These are phyloP conservation scores for Psilocybe sp. DNA, from an alignment of 768 basidiomycete species.

Conservation along the genomic window DNA sequence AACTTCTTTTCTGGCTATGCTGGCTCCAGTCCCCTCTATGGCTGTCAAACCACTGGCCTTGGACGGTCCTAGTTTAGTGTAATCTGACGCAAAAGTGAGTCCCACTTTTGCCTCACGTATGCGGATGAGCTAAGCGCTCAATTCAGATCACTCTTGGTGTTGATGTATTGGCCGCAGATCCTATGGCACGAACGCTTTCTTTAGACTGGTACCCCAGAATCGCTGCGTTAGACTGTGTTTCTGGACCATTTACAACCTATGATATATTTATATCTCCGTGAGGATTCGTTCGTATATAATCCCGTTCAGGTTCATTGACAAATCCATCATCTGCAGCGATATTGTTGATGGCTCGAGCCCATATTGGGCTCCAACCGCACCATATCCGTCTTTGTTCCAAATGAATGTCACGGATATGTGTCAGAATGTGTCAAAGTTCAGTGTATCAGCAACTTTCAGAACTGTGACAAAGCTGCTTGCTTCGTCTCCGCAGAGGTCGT, in stretches of 20 bases:
- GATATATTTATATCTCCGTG: constrained; percentile 7
- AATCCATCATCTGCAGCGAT: not conserved
- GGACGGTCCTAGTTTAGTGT: too few relatives aligned
- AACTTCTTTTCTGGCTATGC: too few relatives aligned
- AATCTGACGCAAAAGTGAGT: too few relatives aligned
- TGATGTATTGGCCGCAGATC: constrained; percentile 8
- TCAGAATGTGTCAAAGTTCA: not conserved
- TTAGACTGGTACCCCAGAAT: constrained; percentile 10
- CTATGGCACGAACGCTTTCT: constrained; percentile 6
- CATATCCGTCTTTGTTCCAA: not conserved
- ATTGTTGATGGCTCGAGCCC: constrained; percentile 6
- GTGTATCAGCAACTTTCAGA: not conserved
- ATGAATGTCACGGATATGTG: constrained; percentile 6
- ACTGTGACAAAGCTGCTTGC: constrained; percentile 10
- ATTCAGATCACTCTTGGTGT: constrained; percentile 5
- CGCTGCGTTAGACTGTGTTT: not conserved
- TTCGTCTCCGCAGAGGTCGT: not conserved
- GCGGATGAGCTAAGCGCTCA: not conserved
- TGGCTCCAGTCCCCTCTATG: too few relatives aligned
- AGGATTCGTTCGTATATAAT: not conserved
- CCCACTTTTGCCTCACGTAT: too few relatives aligned
- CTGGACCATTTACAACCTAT: not conserved
- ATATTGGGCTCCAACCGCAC: not conserved
- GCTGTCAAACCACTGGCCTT: too few relatives aligned
- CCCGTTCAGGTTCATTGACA: not conserved